Conservation (phyloP, 176 grass and related monocot genomes). For the Poa annua region DNA sequence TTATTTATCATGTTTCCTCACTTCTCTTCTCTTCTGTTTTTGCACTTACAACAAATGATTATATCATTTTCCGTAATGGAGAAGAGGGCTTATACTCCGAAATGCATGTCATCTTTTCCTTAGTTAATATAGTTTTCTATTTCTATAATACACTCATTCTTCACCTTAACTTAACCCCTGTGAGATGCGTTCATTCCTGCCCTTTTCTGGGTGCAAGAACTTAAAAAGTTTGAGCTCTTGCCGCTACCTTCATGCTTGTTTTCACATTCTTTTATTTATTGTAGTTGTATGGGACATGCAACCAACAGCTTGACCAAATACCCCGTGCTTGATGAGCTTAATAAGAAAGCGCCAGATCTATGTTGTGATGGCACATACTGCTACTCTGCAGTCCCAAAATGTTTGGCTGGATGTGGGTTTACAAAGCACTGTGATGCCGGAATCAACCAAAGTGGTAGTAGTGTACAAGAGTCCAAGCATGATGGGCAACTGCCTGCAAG, state of each 20-base stretch:
- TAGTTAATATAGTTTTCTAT: not conserved
- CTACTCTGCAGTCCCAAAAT: constrained; percentile 52
- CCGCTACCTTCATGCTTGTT: constrained; percentile 33
- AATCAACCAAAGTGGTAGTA: constrained; percentile 47
- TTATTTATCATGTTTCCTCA: constrained; percentile 17
- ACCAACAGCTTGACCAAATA: constrained; percentile 41
- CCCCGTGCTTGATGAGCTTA: constrained; percentile 42
- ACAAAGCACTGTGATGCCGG: constrained; percentile 42
- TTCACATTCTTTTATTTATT: constrained; percentile 44
- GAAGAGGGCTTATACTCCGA: not conserved
- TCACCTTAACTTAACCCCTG: not conserved
- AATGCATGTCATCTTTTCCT: not conserved
- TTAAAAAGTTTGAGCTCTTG: constrained; percentile 26
- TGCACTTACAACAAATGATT: not conserved
- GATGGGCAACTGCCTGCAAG: constrained; percentile 42
- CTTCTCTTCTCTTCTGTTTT: not conserved
- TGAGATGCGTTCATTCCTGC: constrained; percentile 13
- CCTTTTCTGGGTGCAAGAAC: not conserved
- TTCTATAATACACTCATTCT: not conserved
- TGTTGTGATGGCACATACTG: constrained; percentile 52
- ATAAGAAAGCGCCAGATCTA: constrained; percentile 47
- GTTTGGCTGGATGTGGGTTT: constrained; percentile 45
- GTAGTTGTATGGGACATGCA: constrained; percentile 54
- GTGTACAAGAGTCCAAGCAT: constrained; percentile 38
- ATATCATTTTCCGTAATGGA: not conserved